Conservation (phyloP, 2,329 filamentous ascomycete species). For the Fusarium circinatum region DNA sequence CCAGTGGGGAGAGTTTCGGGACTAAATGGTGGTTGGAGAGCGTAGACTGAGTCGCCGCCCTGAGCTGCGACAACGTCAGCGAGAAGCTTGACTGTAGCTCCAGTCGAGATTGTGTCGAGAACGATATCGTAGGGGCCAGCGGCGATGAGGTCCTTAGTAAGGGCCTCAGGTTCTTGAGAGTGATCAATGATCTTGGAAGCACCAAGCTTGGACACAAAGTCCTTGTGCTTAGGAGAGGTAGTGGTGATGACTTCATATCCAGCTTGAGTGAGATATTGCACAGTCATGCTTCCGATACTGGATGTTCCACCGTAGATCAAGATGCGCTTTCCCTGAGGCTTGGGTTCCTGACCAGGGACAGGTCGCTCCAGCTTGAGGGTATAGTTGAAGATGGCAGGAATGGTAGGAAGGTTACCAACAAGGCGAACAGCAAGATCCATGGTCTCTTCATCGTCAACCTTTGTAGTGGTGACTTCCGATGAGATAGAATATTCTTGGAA, state of each 20-base stretch:
- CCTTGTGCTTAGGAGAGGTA: conserved; percentile 27
- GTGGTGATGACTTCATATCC: conserved; percentile 34
- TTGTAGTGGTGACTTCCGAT: conserved; percentile 10
- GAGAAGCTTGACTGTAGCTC: conserved; percentile 25
- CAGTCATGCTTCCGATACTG: conserved; percentile 27
- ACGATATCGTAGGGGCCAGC: conserved; percentile 27
- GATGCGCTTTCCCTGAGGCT: conserved; percentile 17
- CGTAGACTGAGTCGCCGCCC: conserved; percentile 22
- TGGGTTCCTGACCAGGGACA: not conserved
- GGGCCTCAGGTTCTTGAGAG: not conserved
- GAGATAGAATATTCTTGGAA: conserved; percentile 28
- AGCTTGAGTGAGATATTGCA: conserved; percentile 31
- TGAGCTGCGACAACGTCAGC: conserved; percentile 24
- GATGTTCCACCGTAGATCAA: conserved; percentile 34
- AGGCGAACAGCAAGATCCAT: conserved; percentile 28
- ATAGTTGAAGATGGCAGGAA: conserved; percentile 31
- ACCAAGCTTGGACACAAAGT: conserved; percentile 25
- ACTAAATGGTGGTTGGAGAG: conserved; percentile 27
- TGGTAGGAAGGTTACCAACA: conserved; percentile 31
- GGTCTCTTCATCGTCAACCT: conserved; percentile 3
- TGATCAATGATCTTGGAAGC: conserved; percentile 19
- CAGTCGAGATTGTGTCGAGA: conserved; percentile 27
- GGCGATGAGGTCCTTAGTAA: not conserved
- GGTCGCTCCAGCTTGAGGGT: conserved; percentile 24
- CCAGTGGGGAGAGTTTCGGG: conserved; percentile 24